Percentiles rank a stretch among this genome's conserved stretches.
These are phyloP conservation scores for Rhizopogon rudus DNA, from an alignment of 768 basidiomycete genomes.

Conservation along the genomic window DNA sequence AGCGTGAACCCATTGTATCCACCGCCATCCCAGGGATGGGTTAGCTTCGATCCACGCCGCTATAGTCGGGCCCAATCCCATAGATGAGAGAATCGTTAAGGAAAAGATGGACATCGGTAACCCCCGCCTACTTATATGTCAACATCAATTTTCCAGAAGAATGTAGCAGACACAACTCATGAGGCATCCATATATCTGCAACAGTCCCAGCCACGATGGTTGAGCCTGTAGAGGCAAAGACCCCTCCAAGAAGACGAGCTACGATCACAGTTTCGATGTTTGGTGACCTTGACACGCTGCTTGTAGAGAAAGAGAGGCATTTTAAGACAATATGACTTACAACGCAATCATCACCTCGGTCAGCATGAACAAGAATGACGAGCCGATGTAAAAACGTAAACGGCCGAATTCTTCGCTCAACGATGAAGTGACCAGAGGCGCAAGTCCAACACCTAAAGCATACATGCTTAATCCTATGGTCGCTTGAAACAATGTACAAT, in stretches of 20 bases:
- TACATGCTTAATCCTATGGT: conserved; percentile 48
- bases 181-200: conserved; percentile 61
- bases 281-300: conserved; percentile 21
- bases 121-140: conserved; percentile 48
- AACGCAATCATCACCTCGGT: conserved; percentile 11
- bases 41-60: conserved; percentile 67
- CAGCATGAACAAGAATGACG: conserved; percentile 39
- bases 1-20: conserved; percentile 80
- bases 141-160: not conserved
- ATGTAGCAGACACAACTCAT: conserved; percentile 39
- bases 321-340: conserved; percentile 7
- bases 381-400: conserved; percentile 51
- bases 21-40: conserved; percentile 59
- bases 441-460: conserved; percentile 54
- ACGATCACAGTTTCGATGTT: conserved; percentile 63
- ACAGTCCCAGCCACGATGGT: conserved; percentile 75
- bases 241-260: conserved; percentile 58
- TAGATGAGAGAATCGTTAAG: conserved; percentile 51
- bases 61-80: conserved; percentile 57
- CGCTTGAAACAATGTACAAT: conserved; percentile 29
- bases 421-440: conserved; percentile 47
- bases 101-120: conserved; percentile 75
- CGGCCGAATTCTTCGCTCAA: conserved; percentile 50
- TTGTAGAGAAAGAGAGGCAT: too few relatives aligned
- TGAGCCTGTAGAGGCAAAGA: conserved; percentile 62